Conservation (phyloP, 2,329 filamentous ascomycete genomes). For the Sclerotinia trifoliorum region DNA sequence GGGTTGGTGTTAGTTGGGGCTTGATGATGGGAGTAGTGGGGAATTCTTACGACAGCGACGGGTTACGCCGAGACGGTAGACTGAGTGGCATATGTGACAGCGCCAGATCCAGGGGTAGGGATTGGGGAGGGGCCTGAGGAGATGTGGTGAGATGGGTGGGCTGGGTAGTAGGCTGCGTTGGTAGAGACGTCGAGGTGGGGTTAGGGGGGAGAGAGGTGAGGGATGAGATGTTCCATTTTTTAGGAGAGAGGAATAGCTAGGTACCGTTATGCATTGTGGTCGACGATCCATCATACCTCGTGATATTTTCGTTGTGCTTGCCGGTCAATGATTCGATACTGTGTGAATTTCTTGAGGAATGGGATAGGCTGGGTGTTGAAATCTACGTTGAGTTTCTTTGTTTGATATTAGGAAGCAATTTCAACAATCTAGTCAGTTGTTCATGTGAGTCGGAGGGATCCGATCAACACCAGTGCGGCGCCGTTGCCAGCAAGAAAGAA, state of each 20-base stretch:
- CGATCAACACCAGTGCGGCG: not conserved
- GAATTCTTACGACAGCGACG: conserved; percentile 36
- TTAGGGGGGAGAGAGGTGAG: conserved; percentile 19
- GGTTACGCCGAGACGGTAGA: conserved; percentile 40
- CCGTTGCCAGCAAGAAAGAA: not conserved
- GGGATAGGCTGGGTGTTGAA: not conserved
- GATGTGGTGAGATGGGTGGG: conserved; percentile 14
- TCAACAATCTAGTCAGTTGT: not conserved
- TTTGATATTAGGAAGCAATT: not conserved
- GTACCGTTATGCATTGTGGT: conserved; percentile 11
- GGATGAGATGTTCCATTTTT: conserved; percentile 11
- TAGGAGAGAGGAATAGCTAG: conserved; percentile 6
- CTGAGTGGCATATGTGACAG: conserved; percentile 38
- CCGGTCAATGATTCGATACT: not conserved
- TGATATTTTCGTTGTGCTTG: not conserved
- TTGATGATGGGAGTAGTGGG: not conserved
- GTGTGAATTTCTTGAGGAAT: not conserved
- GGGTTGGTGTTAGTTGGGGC: not conserved
- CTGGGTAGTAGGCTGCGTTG: conserved; percentile 19
- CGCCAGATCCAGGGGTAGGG: conserved; percentile 41
- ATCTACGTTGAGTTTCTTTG: not conserved
- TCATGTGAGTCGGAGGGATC: not conserved
- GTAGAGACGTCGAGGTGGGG: conserved; percentile 18
- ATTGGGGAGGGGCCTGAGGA: conserved; percentile 32
- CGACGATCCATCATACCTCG: conserved; percentile 13